Evolutionary conservation across 495 filamentous ascomycete species (phyloP).

Genomic region (Antarctomyces pellizariae): DNA sequence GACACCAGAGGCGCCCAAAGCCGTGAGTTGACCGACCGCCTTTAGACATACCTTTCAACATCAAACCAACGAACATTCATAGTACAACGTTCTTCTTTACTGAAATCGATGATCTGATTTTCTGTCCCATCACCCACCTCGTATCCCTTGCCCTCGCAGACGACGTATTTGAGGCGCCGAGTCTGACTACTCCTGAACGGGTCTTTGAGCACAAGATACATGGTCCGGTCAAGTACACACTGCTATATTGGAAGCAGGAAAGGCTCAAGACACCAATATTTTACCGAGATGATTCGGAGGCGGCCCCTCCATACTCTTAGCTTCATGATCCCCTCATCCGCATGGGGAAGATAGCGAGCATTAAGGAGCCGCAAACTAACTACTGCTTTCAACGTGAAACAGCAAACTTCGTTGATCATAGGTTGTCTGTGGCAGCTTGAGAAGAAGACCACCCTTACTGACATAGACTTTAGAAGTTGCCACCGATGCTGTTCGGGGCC

Average conservation of each 20-base stretch:
- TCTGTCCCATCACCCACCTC: conserved; percentile 7
- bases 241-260: conserved; percentile 9
- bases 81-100: conserved; percentile 10
- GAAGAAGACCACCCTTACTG: no score
- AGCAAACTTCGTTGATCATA: no score
- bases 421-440: no score
- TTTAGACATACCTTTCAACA: neutral
- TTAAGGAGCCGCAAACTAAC: no score
- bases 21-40: neutral
- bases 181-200: conserved; percentile 1
- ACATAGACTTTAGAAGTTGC: no score
- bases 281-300: conserved; percentile 3
- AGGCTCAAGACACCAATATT: conserved; percentile 12
- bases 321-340: no score
- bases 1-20: neutral
- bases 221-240: conserved; percentile 6
- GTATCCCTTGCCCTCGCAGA: conserved; percentile 5
- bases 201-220: conserved; percentile 10
- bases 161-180: conserved; percentile 5
- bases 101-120: conserved; percentile 3
- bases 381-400: no score
- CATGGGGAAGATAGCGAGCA: no score
- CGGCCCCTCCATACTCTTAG: no score
- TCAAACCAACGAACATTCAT: neutral
- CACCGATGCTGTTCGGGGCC: no score